Evolutionary conservation across 1,284 basidiomycete species (phyloP).

Genomic region (Ustilago curta): DNA sequence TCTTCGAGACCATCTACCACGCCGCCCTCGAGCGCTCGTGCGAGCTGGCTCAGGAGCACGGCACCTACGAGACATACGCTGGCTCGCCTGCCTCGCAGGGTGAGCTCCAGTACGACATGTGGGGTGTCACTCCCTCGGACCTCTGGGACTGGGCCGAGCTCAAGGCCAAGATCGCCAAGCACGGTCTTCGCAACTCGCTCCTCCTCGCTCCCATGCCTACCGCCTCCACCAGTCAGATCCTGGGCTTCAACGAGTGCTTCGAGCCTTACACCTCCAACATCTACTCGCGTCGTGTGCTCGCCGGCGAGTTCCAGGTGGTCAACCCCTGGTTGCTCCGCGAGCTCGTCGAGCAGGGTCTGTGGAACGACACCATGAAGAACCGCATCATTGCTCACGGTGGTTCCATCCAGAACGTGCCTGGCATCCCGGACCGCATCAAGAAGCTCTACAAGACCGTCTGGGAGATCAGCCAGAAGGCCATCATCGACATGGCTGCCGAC

Average conservation of each 20-base stretch:
- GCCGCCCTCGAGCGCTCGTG: constrained; percentile 90
- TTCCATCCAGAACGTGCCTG: constrained; percentile 78
- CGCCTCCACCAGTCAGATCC: constrained; percentile 96
- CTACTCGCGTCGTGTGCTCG: constrained; percentile 98
- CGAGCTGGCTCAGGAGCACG: constrained; percentile 85
- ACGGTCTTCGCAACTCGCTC: constrained; percentile 93
- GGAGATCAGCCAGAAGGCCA: constrained; percentile 99
- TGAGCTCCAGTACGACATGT: constrained; percentile 92
- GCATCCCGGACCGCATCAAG: constrained; percentile 72
- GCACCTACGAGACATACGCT: constrained; percentile 90
- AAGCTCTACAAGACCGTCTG: constrained; percentile 98
- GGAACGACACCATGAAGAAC: constrained; percentile 99
- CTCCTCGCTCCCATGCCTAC: constrained; percentile 98
- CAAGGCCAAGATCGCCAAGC: constrained; percentile 87
- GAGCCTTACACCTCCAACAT: constrained; percentile 98
- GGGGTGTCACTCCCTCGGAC: constrained; percentile 90
- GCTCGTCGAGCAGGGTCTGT: constrained; percentile 92
- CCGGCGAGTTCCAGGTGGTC: constrained; percentile 99
- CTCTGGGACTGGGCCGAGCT: constrained; percentile 94
- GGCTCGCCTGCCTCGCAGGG: constrained; percentile 91
- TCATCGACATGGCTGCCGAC: constrained; percentile 97
- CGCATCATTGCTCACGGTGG: constrained; percentile 96
- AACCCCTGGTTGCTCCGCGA: constrained; percentile 98
- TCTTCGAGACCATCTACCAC: constrained; percentile 99
- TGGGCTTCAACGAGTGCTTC: constrained; percentile 99